Evolutionary conservation across 2,329 filamentous ascomycete species (phyloP).

Genomic region (Fusarium xylarioides): DNA sequence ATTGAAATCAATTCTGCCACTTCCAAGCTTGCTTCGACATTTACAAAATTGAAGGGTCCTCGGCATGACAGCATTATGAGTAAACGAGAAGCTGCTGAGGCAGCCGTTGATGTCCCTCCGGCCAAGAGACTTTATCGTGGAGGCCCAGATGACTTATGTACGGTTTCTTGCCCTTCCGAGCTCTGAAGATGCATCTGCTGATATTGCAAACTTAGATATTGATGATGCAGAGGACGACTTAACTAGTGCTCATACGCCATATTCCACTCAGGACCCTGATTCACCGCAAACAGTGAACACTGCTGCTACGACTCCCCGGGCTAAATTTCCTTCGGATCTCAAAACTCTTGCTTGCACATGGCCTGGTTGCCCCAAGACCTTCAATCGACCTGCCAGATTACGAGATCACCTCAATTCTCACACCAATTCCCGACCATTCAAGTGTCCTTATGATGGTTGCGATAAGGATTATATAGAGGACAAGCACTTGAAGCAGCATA

Average conservation of each 20-base stretch:
- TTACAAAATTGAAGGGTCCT: conserved; percentile 8
- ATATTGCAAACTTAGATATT: conserved; percentile 34
- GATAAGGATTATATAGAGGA: conserved; percentile 86
- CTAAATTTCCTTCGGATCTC: conserved; percentile 72
- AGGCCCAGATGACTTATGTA: conserved; percentile 38
- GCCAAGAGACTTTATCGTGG: conserved; percentile 41
- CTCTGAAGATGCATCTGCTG: conserved; percentile 1
- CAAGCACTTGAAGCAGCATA: conserved; percentile 85
- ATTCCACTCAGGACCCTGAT: conserved; percentile 45
- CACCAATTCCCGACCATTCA: conserved; percentile 83
- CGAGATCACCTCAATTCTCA: conserved; percentile 85
- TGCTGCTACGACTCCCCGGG: conserved; percentile 53
- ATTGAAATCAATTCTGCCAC: conserved; percentile 47
- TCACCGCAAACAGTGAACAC: conserved; percentile 46
- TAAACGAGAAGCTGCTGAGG: conserved; percentile 45
- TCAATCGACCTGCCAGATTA: conserved; percentile 85
- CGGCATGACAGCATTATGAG: conserved; percentile 45
- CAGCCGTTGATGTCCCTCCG: conserved; percentile 36
- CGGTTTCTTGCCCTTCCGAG: neutral
- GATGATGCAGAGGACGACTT: conserved; percentile 49
- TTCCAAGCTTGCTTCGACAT: conserved; percentile 15
- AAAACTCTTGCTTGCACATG: conserved; percentile 83
- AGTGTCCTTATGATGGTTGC: conserved; percentile 75
- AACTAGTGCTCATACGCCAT: conserved; percentile 46
- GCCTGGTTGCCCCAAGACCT: conserved; percentile 80